Evolutionary conservation across 768 basidiomycete species (phyloP).

Genomic region (Hydnomerulius pinastri): DNA sequence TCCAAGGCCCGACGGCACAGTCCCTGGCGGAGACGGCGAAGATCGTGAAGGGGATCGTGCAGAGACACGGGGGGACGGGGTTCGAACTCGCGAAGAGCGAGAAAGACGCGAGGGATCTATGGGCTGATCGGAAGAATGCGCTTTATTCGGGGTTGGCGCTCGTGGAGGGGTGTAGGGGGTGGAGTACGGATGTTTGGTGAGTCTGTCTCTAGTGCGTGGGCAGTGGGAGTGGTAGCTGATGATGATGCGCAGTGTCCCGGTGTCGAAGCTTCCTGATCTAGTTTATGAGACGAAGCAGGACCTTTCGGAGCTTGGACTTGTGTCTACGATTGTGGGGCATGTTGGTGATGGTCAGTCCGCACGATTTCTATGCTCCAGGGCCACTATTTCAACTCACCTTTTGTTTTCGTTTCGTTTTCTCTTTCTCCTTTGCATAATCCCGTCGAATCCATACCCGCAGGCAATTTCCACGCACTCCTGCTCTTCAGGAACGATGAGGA

Average conservation of each 20-base stretch:
- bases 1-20: constrained; percentile 67
- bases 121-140: constrained; percentile 73
- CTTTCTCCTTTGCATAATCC: too few species aligned
- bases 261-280: constrained; percentile 64
- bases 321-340: constrained; percentile 71
- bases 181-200: constrained; percentile 80
- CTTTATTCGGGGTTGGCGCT: constrained; percentile 57
- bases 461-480: constrained; percentile 54
- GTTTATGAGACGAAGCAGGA: constrained; percentile 75
- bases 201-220: constrained; percentile 1
- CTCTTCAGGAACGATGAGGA: constrained; percentile 63
- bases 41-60: constrained; percentile 57
- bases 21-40: constrained; percentile 63
- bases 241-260: constrained; percentile 47
- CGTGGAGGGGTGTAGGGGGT: constrained; percentile 56
- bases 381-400: too few species aligned
- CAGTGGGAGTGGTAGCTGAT: not conserved
- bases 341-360: constrained; percentile 66
- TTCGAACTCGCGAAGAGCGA: constrained; percentile 65
- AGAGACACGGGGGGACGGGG: constrained; percentile 65
- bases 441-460: constrained; percentile 21
- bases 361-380: too few species aligned
- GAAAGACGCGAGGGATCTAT: constrained; percentile 70
- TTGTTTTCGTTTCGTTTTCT: constrained; percentile 24
- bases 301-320: constrained; percentile 53